Evolutionary conservation across 2,329 filamentous ascomycete species (phyloP).

Genomic region (Lomentospora prolificans): DNA sequence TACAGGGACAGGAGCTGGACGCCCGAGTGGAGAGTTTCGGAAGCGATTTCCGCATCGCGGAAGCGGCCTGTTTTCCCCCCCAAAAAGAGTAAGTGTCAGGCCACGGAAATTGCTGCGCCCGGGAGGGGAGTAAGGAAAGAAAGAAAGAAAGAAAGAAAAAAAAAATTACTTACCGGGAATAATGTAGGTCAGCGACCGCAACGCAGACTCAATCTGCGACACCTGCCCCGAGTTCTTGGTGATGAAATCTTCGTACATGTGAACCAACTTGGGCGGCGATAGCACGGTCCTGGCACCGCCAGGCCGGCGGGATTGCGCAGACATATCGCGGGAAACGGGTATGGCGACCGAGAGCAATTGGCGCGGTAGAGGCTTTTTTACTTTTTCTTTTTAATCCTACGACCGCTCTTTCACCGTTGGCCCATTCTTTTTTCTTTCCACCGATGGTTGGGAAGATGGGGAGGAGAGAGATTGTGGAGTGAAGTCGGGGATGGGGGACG

Average conservation of each 20-base stretch:
- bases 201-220: slow-evolving; percentile 85
- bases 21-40: slow-evolving; percentile 80
- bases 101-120: no score
- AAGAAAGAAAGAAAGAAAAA: background rate
- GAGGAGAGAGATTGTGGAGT: background rate
- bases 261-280: slow-evolving; percentile 55
- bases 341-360: no score
- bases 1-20: slow-evolving; percentile 88
- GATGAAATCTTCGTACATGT: slow-evolving; percentile 80
- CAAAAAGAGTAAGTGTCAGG: no score
- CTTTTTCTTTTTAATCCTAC: no score
- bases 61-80: slow-evolving; percentile 76
- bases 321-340: no score
- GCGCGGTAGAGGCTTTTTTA: no score
- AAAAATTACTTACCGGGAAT: slow-evolving; percentile 58
- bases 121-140: no score
- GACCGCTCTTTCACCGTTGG: no score
- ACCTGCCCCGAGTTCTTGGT: slow-evolving; percentile 90
- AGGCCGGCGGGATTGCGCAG: background rate
- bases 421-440: no score
- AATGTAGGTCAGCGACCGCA: slow-evolving; percentile 90
- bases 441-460: background rate
- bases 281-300: slow-evolving; percentile 18
- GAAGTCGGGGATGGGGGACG: background rate
- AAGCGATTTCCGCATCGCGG: slow-evolving; percentile 87